phyloP scores from a whole-genome alignment of 176 grass and related monocot species.

The Poa pratensis region DNA sequence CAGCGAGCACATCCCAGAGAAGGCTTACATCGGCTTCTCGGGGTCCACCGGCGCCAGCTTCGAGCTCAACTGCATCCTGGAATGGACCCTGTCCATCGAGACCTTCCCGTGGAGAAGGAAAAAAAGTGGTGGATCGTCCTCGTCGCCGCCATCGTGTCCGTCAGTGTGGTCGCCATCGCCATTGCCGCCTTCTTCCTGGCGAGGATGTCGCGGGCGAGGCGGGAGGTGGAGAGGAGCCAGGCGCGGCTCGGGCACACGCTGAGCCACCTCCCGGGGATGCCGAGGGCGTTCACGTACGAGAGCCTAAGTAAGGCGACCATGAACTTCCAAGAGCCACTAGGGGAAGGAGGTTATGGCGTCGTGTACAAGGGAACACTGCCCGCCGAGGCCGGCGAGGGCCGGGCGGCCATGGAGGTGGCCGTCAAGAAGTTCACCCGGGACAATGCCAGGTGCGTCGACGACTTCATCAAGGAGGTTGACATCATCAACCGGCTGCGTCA shows the following conservation, averaged over 20 bases:
- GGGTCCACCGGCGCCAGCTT: slow-evolving; percentile 51
- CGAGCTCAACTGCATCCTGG: slow-evolving; percentile 79
- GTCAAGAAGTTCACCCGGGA: slow-evolving; percentile 61
- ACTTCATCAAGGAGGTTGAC: slow-evolving; percentile 60
- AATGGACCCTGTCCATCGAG: slow-evolving; percentile 59
- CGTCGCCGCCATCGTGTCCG: slow-evolving; percentile 17
- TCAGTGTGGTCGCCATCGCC: background rate
- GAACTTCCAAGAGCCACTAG: slow-evolving; percentile 52
- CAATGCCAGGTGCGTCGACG: slow-evolving; percentile 31
- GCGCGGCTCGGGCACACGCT: slow-evolving; percentile 35
- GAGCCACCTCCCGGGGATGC: slow-evolving; percentile 56
- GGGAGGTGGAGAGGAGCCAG: slow-evolving; percentile 35
- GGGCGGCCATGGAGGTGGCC: slow-evolving; percentile 38
- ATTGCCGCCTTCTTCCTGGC: slow-evolving; percentile 24
- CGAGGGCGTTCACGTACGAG: slow-evolving; percentile 45
- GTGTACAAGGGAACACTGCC: slow-evolving; percentile 56
- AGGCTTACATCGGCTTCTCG: slow-evolving; percentile 62
- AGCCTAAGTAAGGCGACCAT: slow-evolving; percentile 51
- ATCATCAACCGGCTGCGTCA: slow-evolving; percentile 69
- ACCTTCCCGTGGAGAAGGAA: slow-evolving; percentile 5
- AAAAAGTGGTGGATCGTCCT: slow-evolving; percentile 1
- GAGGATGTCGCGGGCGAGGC: background rate
- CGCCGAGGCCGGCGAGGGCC: slow-evolving; percentile 14
- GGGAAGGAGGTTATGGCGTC: slow-evolving; percentile 48
- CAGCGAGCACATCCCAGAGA: slow-evolving; percentile 39